Conservation (phyloP, 108 stramenopile species). For the Skeletonema tropicum region DNA sequence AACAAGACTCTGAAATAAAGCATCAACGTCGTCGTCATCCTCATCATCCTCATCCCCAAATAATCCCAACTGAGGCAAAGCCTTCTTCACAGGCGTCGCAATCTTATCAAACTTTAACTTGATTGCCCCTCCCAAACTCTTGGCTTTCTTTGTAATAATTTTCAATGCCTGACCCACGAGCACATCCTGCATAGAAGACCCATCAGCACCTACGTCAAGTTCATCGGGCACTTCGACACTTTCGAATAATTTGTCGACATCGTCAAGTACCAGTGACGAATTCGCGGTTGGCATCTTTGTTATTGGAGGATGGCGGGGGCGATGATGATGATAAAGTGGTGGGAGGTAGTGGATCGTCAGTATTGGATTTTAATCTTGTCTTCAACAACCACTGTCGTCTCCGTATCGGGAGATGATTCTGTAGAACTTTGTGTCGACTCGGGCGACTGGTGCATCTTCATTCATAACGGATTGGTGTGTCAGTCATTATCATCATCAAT, state of each 20-base stretch:
- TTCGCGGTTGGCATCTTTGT: constrained; percentile 59
- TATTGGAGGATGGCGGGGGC: background rate
- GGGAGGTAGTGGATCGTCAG: constrained; percentile 1
- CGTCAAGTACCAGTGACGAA: constrained; percentile 87
- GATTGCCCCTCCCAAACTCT: constrained; percentile 23
- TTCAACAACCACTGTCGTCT: background rate
- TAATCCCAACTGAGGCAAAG: constrained; percentile 24
- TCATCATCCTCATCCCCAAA: background rate
- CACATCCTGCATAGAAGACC: constrained; percentile 83
- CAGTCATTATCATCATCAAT: background rate
- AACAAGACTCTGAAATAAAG: background rate
- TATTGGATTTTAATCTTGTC: constrained; percentile 11
- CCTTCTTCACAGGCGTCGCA: constrained; percentile 22
- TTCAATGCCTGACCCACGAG: constrained; percentile 68
- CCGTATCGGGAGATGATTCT: background rate
- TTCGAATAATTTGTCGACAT: constrained; percentile 84
- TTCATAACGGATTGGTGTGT: background rate
- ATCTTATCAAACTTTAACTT: constrained; percentile 23
- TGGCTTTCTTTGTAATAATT: constrained; percentile 58
- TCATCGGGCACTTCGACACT: constrained; percentile 83
- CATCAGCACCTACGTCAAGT: constrained; percentile 82
- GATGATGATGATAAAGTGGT: background rate
- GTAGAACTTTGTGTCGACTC: background rate
- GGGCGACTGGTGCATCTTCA: background rate
- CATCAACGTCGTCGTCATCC: constrained; percentile 5